These are phyloP conservation scores for Trypanosoma scelopori DNA, from an alignment of 208 protist genomes.

Conservation along the genomic window DNA sequence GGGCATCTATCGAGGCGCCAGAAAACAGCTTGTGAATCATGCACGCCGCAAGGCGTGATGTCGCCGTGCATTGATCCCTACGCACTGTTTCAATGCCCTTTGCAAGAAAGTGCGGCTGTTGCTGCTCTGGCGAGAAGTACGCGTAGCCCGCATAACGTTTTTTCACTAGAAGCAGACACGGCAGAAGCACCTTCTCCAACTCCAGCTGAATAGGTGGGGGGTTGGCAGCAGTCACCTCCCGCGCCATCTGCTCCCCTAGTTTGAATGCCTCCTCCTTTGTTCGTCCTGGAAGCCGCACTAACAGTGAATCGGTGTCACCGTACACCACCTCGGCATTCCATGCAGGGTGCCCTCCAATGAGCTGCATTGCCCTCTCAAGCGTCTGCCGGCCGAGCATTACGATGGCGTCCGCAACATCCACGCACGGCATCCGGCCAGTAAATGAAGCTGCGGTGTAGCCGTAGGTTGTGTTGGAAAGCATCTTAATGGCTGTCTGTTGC, in stretches of 20 bases:
- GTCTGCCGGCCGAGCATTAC: constrained; percentile 98
- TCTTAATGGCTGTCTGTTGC: constrained; percentile 98
- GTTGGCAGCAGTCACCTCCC: constrained; percentile 93
- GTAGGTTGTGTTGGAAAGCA: constrained; percentile 99
- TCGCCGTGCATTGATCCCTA: constrained; percentile 97
- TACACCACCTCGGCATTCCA: constrained; percentile 98
- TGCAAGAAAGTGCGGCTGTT: constrained; percentile 95
- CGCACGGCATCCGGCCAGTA: constrained; percentile 98
- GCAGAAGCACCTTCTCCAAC: constrained; percentile 99
- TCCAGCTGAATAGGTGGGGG: constrained; percentile 97
- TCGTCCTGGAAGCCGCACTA: constrained; percentile 87
- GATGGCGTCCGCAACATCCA: constrained; percentile 94
- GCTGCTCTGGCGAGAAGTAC: constrained; percentile 95
- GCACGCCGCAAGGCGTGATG: constrained; percentile 34
- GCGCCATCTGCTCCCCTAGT: constrained; percentile 75
- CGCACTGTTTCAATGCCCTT: constrained; percentile 99
- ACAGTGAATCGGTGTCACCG: constrained; percentile 99
- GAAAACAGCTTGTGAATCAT: constrained; percentile 63
- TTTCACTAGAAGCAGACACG: constrained; percentile 99
- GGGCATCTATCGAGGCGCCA: constrained; percentile 23
- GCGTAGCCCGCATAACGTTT: constrained; percentile 99
- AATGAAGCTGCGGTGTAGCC: constrained; percentile 99
- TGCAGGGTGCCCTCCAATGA: constrained; percentile 94
- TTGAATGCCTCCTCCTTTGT: constrained; percentile 62
- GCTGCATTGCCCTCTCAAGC: constrained; percentile 96